Evolutionary conservation across 441 rosid species (phyloP), one percentile per base, ranked within the genome.

Genomic region (Gossypium davidsonii): DNA sequence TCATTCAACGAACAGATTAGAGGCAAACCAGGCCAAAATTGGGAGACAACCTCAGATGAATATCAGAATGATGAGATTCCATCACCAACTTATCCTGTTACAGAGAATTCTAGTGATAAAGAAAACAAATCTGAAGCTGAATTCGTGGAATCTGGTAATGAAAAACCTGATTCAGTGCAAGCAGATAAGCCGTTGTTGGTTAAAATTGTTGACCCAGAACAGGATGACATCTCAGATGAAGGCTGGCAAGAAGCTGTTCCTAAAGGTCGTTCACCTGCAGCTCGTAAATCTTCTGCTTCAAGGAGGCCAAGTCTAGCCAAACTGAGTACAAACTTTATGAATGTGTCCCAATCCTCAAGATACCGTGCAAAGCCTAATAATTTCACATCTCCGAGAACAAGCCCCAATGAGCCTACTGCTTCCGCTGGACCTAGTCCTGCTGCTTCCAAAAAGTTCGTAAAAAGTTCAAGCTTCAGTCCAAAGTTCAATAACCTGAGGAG

Each of bases 191-290:
- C 74, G 25, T 48, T 69, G 31, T 14, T 74, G 71, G 79, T 76
- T 64, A 78, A 73, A 62, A 76, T 37, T 60, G 87, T 81, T 48
- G 74, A 80, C 69, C 62, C 69, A 1, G 73, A 64, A 49, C 85
- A 79, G 39, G 88, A 83, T 44, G 89, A 87, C 64, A 82, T 64
- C 53, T 83, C 90, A 3, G 96, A 88, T 77, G 91, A 90, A 82
- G 96, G 96, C 77, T 90, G 96, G 96, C 95, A 90, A 83, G 93
- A 90, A 85, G 93, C 96, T 77, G 90, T 86, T 57, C 88, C 93
- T 2, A 90, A 85, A 85, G 81, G 88, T 25, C 97, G 98, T 57
- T 82, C 89, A 74, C 95, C 86, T 61, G 74, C 92, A 63, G 82
- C 83, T 80, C 91, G 94, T 72, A 90, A 89, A 80, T 79, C 85